Conservation (phyloP, 768 basidiomycete species). For the Sarcodon sp. region DNA sequence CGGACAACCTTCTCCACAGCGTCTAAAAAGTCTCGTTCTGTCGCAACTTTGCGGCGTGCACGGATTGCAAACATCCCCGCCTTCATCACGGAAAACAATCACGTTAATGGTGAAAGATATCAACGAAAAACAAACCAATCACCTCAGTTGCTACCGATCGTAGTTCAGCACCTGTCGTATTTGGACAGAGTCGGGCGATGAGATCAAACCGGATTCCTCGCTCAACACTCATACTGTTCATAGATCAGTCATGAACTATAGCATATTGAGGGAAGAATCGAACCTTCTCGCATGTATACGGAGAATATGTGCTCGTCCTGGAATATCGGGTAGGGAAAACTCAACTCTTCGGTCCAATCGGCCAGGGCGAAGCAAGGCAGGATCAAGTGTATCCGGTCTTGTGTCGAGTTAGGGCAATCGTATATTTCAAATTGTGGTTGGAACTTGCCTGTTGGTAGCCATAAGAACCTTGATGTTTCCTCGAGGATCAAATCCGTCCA, state of each 20-base stretch:
- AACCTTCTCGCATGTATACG: conserved; percentile 94
- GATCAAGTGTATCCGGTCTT: conserved; percentile 96
- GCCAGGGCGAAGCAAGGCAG: conserved; percentile 89
- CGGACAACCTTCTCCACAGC: conserved; percentile 98
- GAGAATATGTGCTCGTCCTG: conserved; percentile 93
- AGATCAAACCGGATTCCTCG: conserved; percentile 95
- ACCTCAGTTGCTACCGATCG: conserved; percentile 96
- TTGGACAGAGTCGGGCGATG: conserved; percentile 92
- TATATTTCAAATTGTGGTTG: neutral
- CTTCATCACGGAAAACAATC: conserved; percentile 21
- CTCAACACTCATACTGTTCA: conserved; percentile 85
- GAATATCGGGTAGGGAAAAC: conserved; percentile 88
- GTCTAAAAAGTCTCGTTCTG: conserved; percentile 94
- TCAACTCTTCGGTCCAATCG: conserved; percentile 96
- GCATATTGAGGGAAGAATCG: conserved; percentile 6
- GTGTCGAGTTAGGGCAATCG: conserved; percentile 1
- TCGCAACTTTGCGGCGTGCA: conserved; percentile 89
- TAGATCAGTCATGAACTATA: conserved; percentile 3
- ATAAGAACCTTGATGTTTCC: conserved; percentile 99
- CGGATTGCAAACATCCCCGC: conserved; percentile 99
- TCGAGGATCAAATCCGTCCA: conserved; percentile 96
- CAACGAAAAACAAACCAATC: neutral
- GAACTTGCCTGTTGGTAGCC: conserved; percentile 86
- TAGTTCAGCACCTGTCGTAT: conserved; percentile 97
- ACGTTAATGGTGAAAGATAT: conserved; percentile 2